Conservation (phyloP, 1,284 basidiomycete species). For the Cryptococcus hybrid region DNA sequence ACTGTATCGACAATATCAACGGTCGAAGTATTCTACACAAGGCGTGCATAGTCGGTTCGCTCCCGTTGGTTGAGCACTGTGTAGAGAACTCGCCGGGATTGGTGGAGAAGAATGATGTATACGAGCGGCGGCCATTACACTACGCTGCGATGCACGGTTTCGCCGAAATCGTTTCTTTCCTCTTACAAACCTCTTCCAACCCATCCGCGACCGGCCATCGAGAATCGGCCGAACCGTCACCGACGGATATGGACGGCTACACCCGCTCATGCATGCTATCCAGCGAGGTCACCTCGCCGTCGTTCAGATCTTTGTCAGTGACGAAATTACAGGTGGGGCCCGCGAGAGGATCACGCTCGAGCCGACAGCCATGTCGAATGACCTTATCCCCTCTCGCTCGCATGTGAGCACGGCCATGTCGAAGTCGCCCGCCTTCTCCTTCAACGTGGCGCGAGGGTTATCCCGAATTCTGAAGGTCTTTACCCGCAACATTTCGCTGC, state of each 20-base stretch:
- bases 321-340: too few relatives aligned
- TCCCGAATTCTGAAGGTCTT: conserved; percentile 90
- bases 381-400: conserved; percentile 84
- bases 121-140: conserved; percentile 90
- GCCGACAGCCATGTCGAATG: conserved; percentile 59
- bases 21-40: conserved; percentile 94
- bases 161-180: conserved; percentile 67
- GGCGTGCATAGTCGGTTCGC: conserved; percentile 78
- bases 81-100: conserved; percentile 57
- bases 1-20: conserved; percentile 95
- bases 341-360: conserved; percentile 59
- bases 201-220: too few relatives aligned
- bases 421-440: conserved; percentile 79
- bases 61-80: conserved; percentile 79
- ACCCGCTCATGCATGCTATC: conserved; percentile 89
- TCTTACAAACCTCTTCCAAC: conserved; percentile 54
- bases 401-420: conserved; percentile 84
- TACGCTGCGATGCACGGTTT: conserved; percentile 96
- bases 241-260: conserved; percentile 89
- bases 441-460: conserved; percentile 70
- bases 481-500: conserved; percentile 98
- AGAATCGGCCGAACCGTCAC: conserved; percentile 58
- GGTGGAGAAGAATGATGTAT: conserved; percentile 56
- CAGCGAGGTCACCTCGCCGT: conserved; percentile 80
- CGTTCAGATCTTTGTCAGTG: conserved; percentile 66